Percentiles rank a stretch among this genome's conserved stretches.
phyloP scores from a whole-genome alignment of 73 alveolate genomes.

The Stentor coeruleus region DNA sequence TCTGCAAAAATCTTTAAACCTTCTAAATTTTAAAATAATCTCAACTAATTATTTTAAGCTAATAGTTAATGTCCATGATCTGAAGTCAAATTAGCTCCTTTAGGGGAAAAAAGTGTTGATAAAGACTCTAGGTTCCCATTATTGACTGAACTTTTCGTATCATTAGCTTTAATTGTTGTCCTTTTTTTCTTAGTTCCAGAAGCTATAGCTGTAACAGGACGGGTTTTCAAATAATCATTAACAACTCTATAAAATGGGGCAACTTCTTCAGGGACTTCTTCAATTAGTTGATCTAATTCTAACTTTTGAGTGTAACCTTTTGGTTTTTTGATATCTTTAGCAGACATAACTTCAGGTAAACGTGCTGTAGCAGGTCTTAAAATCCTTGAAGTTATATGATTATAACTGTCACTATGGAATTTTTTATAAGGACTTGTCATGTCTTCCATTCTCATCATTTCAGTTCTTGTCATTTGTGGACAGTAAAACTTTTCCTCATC shows the following conservation, averaged over 20 bases:
- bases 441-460: conserved; percentile 17
- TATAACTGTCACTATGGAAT: background rate
- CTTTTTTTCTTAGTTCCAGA: background rate
- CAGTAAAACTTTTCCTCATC: conserved; percentile 18
- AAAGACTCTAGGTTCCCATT: background rate
- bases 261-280: conserved; percentile 22
- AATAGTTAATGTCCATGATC: no score
- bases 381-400: background rate
- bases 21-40: no score
- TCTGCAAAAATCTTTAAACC: no score
- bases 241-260: background rate
- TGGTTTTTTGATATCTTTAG: background rate
- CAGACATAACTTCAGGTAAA: background rate
- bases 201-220: conserved; percentile 21
- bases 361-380: conserved; percentile 1
- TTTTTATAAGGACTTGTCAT: conserved; percentile 14
- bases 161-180: background rate
- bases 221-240: conserved; percentile 1
- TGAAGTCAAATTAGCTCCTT: no score
- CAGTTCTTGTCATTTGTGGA: background rate
- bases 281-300: background rate
- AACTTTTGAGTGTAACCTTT: background rate
- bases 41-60: no score
- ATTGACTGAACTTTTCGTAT: background rate
- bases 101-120: background rate